A percentile compares a stretch with the other conserved stretches of the same genome.
These are phyloP conservation scores for Melanomma pulvis-pyrius DNA, from an alignment of 495 filamentous ascomycete species.

Conservation along the genomic window DNA sequence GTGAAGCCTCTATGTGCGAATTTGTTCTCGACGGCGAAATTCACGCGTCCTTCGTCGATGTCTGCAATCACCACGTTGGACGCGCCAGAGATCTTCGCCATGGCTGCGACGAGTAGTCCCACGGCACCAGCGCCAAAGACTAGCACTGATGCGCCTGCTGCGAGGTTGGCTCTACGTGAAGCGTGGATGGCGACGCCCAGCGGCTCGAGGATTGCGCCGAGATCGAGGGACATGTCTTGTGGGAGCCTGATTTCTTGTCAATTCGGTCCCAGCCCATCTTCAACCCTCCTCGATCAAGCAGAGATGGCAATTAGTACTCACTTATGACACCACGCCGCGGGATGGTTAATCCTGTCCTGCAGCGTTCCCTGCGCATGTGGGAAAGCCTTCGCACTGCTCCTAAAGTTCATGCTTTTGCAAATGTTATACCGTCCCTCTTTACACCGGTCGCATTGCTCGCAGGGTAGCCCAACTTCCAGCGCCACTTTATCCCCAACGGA, in stretches of 20 bases:
- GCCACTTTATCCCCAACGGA: conserved; percentile 41
- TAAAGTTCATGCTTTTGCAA: conserved; percentile 76
- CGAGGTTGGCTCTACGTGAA: conserved; percentile 61
- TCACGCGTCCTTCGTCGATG: conserved; percentile 70
- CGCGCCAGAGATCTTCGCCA: conserved; percentile 67
- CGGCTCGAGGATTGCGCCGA: conserved; percentile 78
- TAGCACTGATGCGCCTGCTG: conserved; percentile 59
- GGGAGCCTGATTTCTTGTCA: conserved; percentile 58
- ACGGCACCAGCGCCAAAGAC: conserved; percentile 83
- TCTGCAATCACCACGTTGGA: conserved; percentile 74
- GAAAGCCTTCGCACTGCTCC: conserved; percentile 74
- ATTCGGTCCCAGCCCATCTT: too few species aligned
- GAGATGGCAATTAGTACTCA: conserved; percentile 43
- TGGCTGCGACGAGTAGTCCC: conserved; percentile 73
- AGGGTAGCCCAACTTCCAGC: conserved; percentile 35
- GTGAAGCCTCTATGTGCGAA: conserved; percentile 63
- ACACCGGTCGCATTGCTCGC: conserved; percentile 29
- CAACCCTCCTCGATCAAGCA: too few species aligned
- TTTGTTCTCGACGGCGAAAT: conserved; percentile 69
- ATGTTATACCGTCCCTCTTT: conserved; percentile 73
- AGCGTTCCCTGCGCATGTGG: conserved; percentile 83
- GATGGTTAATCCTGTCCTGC: conserved; percentile 77
- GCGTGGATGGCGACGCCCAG: conserved; percentile 81
- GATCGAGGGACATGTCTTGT: conserved; percentile 59
- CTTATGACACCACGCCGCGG: conserved; percentile 68